Evolutionary conservation across 2,329 filamentous ascomycete genomes (phyloP).

Genomic region (Aspergillus latus): DNA sequence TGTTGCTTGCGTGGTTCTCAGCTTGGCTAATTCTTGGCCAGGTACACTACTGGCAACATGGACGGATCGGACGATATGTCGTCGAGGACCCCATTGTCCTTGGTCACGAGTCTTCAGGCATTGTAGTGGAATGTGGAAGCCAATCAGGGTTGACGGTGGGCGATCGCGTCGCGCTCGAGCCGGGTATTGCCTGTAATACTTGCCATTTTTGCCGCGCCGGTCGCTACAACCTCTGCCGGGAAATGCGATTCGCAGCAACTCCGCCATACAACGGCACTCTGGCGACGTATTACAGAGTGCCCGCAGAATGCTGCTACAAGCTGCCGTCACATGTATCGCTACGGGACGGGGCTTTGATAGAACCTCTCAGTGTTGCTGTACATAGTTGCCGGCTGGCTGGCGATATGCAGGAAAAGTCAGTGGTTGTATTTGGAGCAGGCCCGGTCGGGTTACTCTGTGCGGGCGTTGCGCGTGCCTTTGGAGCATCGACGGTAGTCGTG

Average conservation of each 20-base stretch:
- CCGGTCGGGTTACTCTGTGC: conserved; percentile 82
- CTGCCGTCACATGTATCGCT: conserved; percentile 60
- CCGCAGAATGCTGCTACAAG: conserved; percentile 85
- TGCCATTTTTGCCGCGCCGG: conserved; percentile 74
- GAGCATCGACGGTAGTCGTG: conserved; percentile 72
- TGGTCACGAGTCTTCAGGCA: conserved; percentile 68
- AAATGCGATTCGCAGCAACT: conserved; percentile 86
- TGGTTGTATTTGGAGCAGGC: conserved; percentile 79
- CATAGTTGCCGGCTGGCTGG: conserved; percentile 73
- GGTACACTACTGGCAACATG: conserved; percentile 44
- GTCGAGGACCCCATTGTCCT: conserved; percentile 41
- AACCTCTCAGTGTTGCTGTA: conserved; percentile 80
- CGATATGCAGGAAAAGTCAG: conserved; percentile 70
- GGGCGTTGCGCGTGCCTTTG: conserved; percentile 76
- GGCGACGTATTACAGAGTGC: conserved; percentile 75
- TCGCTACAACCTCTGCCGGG: conserved; percentile 79
- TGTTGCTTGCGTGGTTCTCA: neutral
- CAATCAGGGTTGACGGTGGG: conserved; percentile 54
- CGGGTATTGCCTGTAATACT: conserved; percentile 66
- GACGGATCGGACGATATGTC: conserved; percentile 38
- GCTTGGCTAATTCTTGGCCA: conserved; percentile 7
- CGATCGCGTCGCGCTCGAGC: conserved; percentile 73
- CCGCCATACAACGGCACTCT: conserved; percentile 85
- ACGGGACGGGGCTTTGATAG: conserved; percentile 82
- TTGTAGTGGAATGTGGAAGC: conserved; percentile 61